A percentile compares a stretch with the other conserved stretches of the same genome.
Conservation (phyloP, 208 protist genomes). For the Polymyxa betae region DNA sequence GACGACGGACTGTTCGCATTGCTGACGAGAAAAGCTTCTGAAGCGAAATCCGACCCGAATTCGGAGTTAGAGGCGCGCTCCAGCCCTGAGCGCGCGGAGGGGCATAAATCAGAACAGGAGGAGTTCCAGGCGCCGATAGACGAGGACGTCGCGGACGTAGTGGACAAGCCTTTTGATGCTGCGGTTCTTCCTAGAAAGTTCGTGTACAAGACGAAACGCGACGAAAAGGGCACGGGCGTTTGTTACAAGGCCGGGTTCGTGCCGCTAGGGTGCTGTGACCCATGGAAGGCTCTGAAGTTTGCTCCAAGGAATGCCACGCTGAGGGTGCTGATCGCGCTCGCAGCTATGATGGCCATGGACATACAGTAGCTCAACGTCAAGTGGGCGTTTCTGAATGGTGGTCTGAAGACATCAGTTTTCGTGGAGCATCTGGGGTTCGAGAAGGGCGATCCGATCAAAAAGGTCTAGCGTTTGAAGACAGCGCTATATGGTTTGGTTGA, state of each 20-base stretch:
- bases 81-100: background rate
- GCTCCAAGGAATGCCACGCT: background rate
- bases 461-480: conserved; percentile 7
- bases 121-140: background rate
- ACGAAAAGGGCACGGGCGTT: background rate
- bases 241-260: background rate
- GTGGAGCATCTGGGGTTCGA: background rate
- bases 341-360: background rate
- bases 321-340: background rate
- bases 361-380: conserved; percentile 19
- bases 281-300: no score
- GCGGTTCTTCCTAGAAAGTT: background rate
- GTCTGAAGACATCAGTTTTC: background rate
- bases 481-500: conserved; percentile 37
- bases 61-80: background rate
- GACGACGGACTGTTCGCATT: background rate
- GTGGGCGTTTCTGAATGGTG: background rate
- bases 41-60: conserved; percentile 6
- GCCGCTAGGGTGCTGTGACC: background rate
- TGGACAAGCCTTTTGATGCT: background rate
- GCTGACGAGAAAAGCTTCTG: background rate
- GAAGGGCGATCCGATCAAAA: background rate
- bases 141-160: background rate
- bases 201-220: conserved; percentile 11
- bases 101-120: background rate